Base-by-base conservation (phyloP, 306 rosid genomes). In the Malus sieversii region DNA sequence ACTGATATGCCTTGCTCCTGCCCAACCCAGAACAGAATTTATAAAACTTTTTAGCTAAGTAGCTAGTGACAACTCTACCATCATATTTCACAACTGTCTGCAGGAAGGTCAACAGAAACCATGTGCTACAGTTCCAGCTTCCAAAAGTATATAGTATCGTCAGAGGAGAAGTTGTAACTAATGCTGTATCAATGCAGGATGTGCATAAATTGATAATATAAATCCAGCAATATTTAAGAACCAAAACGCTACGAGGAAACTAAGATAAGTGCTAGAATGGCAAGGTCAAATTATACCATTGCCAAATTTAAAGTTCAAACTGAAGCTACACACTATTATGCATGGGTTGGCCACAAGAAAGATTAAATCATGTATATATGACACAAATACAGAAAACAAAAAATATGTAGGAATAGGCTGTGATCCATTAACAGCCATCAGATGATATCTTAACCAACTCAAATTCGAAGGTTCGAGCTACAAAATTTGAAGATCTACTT, bases 1-100 rank as follows among this genome's bases (percentile, higher is more conserved):
- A 92, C 92, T 40, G 84, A 48, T 82, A 92, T 92, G 65, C 99
- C 97, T 88, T 95, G 97, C 82, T 92, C 99, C 97, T 95, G 85
- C 29, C 18, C 78, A 82, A 55, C 79, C 42, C 48, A 40, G 59
- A 55, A 40, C 44, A 81, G 58, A 45, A 57, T 59, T 66, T 5
- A n/a, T 6, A 25, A 33, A 73, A 5, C 4, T 27, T 2, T 7
- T 67, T 11, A 58, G 71, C 35, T 45, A 64, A 45, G 27, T 18
- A 22, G 55, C 40, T 13, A 42, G 55, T 0, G 63, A 30, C 72
- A 58, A 13, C 32, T 51, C 18, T 51, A 32, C 2, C 11, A 61
- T 25, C 52, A 13, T 68, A 70, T 59, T 14, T 59, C 32, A 77
- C n/a, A 86, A 62, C 59, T 30, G 70, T 19, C 57, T 60, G 32